Base-by-base conservation (phyloP, 306 rosid species). In the Ochetophila trinervis region DNA sequence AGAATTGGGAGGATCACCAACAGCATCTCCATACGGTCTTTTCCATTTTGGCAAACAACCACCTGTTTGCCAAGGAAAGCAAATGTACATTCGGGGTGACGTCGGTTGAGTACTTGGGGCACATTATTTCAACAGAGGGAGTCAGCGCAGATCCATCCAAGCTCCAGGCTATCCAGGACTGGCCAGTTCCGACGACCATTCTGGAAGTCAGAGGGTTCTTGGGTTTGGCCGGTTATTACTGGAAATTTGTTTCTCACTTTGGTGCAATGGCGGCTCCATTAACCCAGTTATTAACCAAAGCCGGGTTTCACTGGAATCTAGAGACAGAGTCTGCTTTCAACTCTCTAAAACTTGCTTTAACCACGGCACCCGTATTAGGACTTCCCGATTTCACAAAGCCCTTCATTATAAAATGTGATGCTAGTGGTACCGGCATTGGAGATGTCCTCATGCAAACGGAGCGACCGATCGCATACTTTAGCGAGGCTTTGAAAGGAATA, bases 11-110 rank as follows among this genome's bases (percentile, higher is more conserved):
- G 0, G 40, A 30, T 0, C 73, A 74, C 12, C 3, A 53, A 0
- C 0, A 4, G 3, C 78, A 66, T 10, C 6, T 74, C 0, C 0
- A 15, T 0, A 0, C 0, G 0, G 68, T 74, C 0, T 42, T 74
- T 0, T 0, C 8, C 4, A 5, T 13, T 3, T 11, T 67, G 17
- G 0, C 2, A 5, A 0, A n/a, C n/a, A n/a, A 11, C 0, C 14
- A 53, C 1, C 6, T 66, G 0, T 60, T 4, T 20, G 53, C 5
- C 2, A 74, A 74, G 0, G 0, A 0, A 1, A 7, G 8, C 0
- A 74, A 74, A 3, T 74, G 59, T 16, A 1, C 0, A 0, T 60
- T 74, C 18, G 49, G n/a, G 0, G 14, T 18, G 2, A 0, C 17
- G 0, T 1, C 1, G 2, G 49, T 44, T 6, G 16, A 44, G 2